Percentiles rank a stretch among this genome's conserved stretches.
Evolutionary conservation across 2,329 filamentous ascomycete species (phyloP).

Genomic region (Ophiocordyceps camponoti-saundersi): DNA sequence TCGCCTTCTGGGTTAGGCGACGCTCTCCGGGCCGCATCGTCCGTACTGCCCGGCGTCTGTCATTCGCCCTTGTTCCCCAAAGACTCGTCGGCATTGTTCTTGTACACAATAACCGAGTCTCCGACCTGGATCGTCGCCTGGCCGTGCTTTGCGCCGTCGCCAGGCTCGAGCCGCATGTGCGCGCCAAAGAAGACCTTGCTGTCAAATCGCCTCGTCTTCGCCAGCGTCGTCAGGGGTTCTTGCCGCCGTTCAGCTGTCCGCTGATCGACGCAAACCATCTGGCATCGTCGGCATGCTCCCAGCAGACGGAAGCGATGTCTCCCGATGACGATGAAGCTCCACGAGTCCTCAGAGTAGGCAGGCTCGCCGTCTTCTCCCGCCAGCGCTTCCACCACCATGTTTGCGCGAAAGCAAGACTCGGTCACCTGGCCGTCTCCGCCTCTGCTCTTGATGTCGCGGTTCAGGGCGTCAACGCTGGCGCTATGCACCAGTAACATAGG

Average conservation of each 20-base stretch:
- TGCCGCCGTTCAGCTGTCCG: constrained; percentile 58
- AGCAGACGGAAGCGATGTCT: constrained; percentile 50
- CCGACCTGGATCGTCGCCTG: constrained; percentile 30
- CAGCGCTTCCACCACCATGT: constrained; percentile 52
- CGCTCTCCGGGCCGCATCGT: no score
- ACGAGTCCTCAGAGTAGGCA: constrained; percentile 66
- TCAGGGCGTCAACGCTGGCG: constrained; percentile 64
- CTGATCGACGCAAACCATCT: constrained; percentile 94
- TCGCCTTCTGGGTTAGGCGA: no score
- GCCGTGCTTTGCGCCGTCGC: constrained; percentile 2
- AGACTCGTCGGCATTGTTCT: no score
- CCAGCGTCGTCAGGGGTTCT: constrained; percentile 77
- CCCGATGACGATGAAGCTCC: constrained; percentile 53
- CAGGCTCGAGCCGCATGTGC: constrained; percentile 44
- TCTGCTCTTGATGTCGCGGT: constrained; percentile 48
- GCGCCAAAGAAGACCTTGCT: constrained; percentile 83
- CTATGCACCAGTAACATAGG: constrained; percentile 75
- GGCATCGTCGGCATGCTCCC: constrained; percentile 73
- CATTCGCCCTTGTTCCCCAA: background rate
- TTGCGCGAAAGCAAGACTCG: constrained; percentile 70
- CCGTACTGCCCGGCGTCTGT: background rate
- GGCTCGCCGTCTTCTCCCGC: constrained; percentile 21
- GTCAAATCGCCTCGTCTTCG: constrained; percentile 68
- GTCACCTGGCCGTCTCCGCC: constrained; percentile 45
- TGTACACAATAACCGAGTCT: constrained; percentile 19